A percentile compares a stretch with the other conserved stretches of the same genome.
phyloP scores from a whole-genome alignment of 108 stramenopile species.

The Cyclotella atomus region DNA sequence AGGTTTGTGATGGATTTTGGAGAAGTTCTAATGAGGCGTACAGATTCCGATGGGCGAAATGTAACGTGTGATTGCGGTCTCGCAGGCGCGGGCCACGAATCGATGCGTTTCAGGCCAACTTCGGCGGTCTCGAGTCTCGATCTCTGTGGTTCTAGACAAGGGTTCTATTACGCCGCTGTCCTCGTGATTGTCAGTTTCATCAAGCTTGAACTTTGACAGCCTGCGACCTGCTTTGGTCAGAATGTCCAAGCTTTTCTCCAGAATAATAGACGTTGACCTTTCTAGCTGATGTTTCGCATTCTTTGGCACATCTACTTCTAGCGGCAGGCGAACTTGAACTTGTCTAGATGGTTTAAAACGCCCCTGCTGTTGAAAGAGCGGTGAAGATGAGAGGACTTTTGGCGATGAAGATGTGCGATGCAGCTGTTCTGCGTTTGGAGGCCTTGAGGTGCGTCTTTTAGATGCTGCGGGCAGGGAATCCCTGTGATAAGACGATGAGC shows the following conservation, averaged over 20 bases:
- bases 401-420: neutral
- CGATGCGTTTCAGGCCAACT: neutral
- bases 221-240: neutral
- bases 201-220: neutral
- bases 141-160: neutral
- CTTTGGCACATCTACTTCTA: constrained; percentile 1
- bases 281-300: neutral
- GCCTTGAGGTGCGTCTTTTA: neutral
- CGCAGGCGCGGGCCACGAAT: neutral
- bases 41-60: constrained; percentile 2
- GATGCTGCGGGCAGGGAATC: neutral
- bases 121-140: neutral
- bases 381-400: neutral
- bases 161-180: neutral
- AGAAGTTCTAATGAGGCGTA: neutral
- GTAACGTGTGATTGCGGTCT: neutral
- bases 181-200: neutral
- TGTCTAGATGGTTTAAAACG: neutral
- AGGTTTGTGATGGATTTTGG: neutral
- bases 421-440: neutral
- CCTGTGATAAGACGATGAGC: neutral
- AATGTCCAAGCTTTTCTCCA: neutral
- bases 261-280: neutral
- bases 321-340: neutral
- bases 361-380: neutral